Evolutionary conservation across 176 grass and related monocot species (phyloP).

Genomic region (Triticum urartu): DNA sequence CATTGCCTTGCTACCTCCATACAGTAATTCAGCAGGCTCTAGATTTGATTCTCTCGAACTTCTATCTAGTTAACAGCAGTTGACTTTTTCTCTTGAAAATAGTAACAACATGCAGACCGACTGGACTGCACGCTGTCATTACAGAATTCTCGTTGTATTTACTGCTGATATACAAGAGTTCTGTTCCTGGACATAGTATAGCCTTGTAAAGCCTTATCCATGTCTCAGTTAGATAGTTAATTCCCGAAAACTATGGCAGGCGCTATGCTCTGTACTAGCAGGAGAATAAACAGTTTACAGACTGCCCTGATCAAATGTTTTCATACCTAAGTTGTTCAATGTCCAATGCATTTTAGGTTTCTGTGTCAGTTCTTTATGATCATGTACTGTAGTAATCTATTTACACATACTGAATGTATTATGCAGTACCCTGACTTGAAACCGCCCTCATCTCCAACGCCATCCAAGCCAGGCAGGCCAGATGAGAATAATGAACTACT

Average conservation of each 20-base stretch:
- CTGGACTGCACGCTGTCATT: background rate
- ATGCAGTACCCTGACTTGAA: constrained; percentile 64
- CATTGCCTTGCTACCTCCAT: background rate
- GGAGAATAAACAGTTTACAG: background rate
- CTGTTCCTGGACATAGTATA: background rate
- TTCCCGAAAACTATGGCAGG: background rate
- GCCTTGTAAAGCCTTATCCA: background rate
- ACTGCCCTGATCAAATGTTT: background rate
- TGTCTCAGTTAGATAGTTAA: background rate
- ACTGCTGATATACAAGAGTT: background rate
- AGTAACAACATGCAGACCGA: background rate
- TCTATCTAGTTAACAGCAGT: background rate
- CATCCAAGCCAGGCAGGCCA: constrained; percentile 31
- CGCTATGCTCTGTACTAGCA: background rate
- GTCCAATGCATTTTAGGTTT: background rate
- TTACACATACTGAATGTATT: constrained; percentile 4
- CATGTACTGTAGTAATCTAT: background rate
- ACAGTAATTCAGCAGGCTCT: background rate
- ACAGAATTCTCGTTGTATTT: background rate
- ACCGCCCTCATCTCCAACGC: constrained; percentile 44
- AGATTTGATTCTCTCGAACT: background rate
- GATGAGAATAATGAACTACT: constrained; percentile 21
- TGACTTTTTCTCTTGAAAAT: background rate
- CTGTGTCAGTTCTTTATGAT: background rate
- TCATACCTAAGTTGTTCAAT: background rate